Conservation (phyloP, 1,284 basidiomycete species). For the Porogramme epimiltina region DNA sequence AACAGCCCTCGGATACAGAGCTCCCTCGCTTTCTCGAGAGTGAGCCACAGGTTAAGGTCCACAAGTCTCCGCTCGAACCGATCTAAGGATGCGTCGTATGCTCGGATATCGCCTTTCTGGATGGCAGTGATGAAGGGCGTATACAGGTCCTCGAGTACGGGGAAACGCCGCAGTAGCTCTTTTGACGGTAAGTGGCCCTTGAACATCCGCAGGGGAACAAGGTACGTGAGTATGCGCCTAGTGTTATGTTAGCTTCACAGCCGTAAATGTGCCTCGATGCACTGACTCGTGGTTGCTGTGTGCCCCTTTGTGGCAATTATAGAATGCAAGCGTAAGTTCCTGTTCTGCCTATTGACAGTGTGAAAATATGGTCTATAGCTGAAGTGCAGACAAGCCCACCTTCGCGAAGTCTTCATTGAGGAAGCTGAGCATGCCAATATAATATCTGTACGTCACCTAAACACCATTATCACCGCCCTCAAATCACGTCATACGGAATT, state of each 20-base stretch:
- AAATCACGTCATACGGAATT: background rate
- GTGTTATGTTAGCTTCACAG: background rate
- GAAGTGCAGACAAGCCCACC: conserved; percentile 39
- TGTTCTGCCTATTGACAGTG: conserved; percentile 63
- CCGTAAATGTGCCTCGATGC: conserved; percentile 27
- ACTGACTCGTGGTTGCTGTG: conserved; percentile 78
- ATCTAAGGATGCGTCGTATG: conserved; percentile 82
- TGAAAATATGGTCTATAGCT: background rate
- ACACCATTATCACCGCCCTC: background rate
- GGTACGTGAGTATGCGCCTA: conserved; percentile 87
- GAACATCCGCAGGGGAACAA: conserved; percentile 87
- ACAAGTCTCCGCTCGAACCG: conserved; percentile 70
- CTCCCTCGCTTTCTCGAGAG: conserved; percentile 87
- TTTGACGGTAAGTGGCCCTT: conserved; percentile 82
- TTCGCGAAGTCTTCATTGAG: conserved; percentile 89
- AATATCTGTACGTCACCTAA: conserved; percentile 89
- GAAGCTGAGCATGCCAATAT: conserved; percentile 92
- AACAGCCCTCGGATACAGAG: conserved; percentile 86
- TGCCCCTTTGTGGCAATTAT: conserved; percentile 72
- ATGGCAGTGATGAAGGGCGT: conserved; percentile 82
- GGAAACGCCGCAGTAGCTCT: conserved; percentile 70
- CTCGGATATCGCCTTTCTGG: conserved; percentile 72
- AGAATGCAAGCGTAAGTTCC: conserved; percentile 82
- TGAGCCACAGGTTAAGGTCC: conserved; percentile 83
- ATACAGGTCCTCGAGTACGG: conserved; percentile 75